phyloP scores from a whole-genome alignment of 345 rosid genomes.

The Physaria fendleri region DNA sequence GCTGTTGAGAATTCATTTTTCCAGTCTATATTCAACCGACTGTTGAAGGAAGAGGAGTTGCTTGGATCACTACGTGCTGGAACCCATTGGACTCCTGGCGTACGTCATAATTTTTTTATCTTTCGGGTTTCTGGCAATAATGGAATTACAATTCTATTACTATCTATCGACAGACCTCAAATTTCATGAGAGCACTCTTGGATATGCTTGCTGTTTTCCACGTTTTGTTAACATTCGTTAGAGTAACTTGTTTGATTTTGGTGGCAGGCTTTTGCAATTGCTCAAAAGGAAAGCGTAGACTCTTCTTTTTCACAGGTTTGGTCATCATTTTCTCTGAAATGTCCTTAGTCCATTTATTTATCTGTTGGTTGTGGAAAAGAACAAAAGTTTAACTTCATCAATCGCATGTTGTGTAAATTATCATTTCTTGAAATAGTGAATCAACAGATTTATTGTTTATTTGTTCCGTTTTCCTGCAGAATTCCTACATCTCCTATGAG shows the following conservation, averaged over 20 bases:
- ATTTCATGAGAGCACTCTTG: conserved; percentile 4
- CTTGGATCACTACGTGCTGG: conserved; percentile 97
- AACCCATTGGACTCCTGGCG: conserved; percentile 92
- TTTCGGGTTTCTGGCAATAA: conserved; percentile 2
- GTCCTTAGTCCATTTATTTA: neutral
- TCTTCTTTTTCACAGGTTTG: conserved; percentile 92
- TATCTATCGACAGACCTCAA: neutral
- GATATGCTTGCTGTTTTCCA: conserved; percentile 10
- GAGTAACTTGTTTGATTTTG: conserved; percentile 5
- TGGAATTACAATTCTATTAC: neutral
- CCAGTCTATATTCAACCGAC: conserved; percentile 73
- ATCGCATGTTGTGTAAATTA: neutral
- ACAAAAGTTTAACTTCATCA: neutral
- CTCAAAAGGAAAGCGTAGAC: conserved; percentile 89
- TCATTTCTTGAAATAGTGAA: conserved; percentile 3
- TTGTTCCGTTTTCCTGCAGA: conserved; percentile 44
- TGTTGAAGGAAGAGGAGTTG: conserved; percentile 75
- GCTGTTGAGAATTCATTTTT: conserved; percentile 78
- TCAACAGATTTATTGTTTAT: conserved; percentile 3
- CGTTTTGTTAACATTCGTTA: neutral
- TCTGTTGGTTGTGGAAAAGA: neutral
- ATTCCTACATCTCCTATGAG: conserved; percentile 69
- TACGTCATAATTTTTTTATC: conserved; percentile 36
- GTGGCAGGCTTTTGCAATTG: conserved; percentile 75
- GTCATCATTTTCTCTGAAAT: neutral